phyloP scores from a whole-genome alignment of 2,329 filamentous ascomycete species.

The Cladophialophora yegresii region DNA sequence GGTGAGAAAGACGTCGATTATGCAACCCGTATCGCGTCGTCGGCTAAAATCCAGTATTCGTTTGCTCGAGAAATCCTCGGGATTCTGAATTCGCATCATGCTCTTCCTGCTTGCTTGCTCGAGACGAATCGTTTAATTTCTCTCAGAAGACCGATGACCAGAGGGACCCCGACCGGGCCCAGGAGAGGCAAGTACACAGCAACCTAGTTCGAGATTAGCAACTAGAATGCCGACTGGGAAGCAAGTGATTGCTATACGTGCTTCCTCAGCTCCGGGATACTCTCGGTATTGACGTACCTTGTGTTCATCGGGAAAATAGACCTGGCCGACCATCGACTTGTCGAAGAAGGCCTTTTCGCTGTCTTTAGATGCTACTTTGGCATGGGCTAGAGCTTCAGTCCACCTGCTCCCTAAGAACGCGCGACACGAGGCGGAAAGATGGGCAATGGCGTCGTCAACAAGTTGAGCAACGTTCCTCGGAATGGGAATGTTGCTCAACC shows the following conservation, averaged over 20 bases:
- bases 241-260: not conserved
- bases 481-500: constrained; percentile 87
- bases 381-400: constrained; percentile 71
- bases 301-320: constrained; percentile 98
- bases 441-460: constrained; percentile 74
- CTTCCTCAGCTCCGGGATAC: not conserved
- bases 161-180: constrained; percentile 84
- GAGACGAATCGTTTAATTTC: constrained; percentile 65
- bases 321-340: constrained; percentile 97
- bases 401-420: constrained; percentile 64
- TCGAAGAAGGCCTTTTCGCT: constrained; percentile 96
- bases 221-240: not conserved
- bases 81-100: not conserved
- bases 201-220: constrained; percentile 48
- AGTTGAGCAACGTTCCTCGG: constrained; percentile 82
- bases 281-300: constrained; percentile 54
- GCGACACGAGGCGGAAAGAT: constrained; percentile 69
- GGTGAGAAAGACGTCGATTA: not conserved
- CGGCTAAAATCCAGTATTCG: not conserved
- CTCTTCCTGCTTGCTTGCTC: constrained; percentile 38
- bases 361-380: constrained; percentile 80
- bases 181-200: constrained; percentile 91
- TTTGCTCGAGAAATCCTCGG: not conserved
- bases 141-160: constrained; percentile 80
- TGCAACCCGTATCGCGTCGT: not conserved